These are phyloP conservation scores for Geotrichum carabidarum DNA, from an alignment of 1,139 yeast genomes.

Conservation along the genomic window DNA sequence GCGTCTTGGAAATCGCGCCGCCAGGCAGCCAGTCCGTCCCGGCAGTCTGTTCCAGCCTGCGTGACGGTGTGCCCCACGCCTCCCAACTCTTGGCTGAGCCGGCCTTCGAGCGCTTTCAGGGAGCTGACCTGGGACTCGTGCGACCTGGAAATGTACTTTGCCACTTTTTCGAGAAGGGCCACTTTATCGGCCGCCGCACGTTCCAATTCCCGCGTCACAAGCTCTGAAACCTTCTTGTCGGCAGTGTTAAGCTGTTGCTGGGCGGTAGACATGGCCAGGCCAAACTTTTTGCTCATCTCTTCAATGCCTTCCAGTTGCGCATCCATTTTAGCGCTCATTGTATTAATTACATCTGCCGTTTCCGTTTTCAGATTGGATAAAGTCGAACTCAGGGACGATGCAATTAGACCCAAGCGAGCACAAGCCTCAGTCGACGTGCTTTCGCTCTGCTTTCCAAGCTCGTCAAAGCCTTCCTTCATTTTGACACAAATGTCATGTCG, in stretches of 20 bases:
- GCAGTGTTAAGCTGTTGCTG: not conserved
- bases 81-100: not conserved
- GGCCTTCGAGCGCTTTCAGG: not conserved
- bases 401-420: slow-evolving; percentile 1
- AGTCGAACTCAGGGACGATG: slow-evolving; percentile 1
- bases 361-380: not conserved
- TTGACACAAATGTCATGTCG: slow-evolving; percentile 6
- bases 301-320: not conserved
- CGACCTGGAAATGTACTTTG: not conserved
- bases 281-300: not conserved
- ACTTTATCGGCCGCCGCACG: not conserved
- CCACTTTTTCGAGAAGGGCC: not conserved
- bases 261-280: not conserved
- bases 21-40: not conserved
- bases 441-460: slow-evolving; percentile 1
- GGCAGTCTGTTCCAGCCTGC: not conserved
- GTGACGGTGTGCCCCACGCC: not conserved
- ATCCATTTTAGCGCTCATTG: not conserved
- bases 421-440: slow-evolving; percentile 1
- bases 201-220: not conserved
- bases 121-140: not conserved
- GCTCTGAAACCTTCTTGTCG: not conserved
- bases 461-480: slow-evolving; percentile 8
- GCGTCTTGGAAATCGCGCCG: not conserved
- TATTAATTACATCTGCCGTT: not conserved